Percentiles rank a stretch among this genome's conserved stretches.
These are phyloP conservation scores for Tetrahymena malaccensis DNA, from an alignment of 73 alveolate species.

Conservation along the genomic window DNA sequence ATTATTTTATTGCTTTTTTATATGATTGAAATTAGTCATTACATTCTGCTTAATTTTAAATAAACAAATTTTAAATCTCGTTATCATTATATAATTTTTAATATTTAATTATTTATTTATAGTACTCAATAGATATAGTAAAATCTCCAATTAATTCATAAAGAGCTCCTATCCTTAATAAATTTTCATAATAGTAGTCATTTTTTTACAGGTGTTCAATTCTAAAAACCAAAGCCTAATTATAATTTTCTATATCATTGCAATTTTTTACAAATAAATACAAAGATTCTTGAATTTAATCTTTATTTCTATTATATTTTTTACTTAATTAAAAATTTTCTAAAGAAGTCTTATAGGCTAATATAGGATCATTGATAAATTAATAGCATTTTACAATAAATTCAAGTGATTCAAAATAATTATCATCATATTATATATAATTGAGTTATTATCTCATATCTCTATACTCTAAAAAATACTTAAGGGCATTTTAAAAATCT, in stretches of 20 bases:
- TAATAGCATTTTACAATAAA: not conserved
- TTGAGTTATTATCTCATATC: too few species aligned
- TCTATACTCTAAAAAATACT: too few species aligned
- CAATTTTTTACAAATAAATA: not conserved
- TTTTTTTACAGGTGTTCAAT: too few species aligned
- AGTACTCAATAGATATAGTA: not conserved
- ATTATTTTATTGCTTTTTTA: too few species aligned
- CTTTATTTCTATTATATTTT: too few species aligned
- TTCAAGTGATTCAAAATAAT: not conserved
- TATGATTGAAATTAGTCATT: too few species aligned
- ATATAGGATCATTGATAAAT: not conserved
- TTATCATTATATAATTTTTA: not conserved
- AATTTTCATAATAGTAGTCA: not conserved
- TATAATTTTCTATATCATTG: not conserved
- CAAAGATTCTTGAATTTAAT: not conserved
- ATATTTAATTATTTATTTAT: too few species aligned
- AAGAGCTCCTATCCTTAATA: not conserved
- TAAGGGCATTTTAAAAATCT: too few species aligned
- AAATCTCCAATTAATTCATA: not conserved
- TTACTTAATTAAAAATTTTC: too few species aligned
- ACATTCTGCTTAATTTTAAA: too few species aligned
- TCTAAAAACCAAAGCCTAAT: not conserved
- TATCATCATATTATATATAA: not conserved
- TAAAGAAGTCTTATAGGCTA: not conserved
- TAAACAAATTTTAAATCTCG: not conserved